A percentile compares a stretch with the other conserved stretches of the same genome.
Evolutionary conservation across 805 yeast species (phyloP).

Genomic region (Metschnikowia amazonensis): DNA sequence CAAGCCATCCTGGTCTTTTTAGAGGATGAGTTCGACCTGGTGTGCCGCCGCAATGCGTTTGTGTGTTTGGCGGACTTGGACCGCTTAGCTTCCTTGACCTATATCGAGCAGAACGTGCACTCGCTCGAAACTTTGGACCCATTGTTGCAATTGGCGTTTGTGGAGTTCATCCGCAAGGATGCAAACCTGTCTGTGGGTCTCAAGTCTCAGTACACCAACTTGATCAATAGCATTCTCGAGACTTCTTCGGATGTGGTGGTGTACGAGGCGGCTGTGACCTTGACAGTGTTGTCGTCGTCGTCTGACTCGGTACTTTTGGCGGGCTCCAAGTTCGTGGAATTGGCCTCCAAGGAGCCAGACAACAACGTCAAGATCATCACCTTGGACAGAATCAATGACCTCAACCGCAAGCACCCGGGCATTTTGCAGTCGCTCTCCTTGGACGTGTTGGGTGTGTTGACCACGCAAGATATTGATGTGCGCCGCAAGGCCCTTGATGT

Average conservation of each 20-base stretch:
- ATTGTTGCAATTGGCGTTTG: constrained; percentile 79
- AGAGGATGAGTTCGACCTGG: constrained; percentile 81
- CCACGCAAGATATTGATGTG: constrained; percentile 89
- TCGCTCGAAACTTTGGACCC: constrained; percentile 69
- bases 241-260: constrained; percentile 67
- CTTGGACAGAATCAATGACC: constrained; percentile 75
- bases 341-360: constrained; percentile 91
- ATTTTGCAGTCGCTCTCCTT: constrained; percentile 76
- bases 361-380: constrained; percentile 92
- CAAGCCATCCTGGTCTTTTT: constrained; percentile 73
- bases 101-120: constrained; percentile 66
- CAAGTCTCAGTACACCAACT: constrained; percentile 64
- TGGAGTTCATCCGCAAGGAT: constrained; percentile 88
- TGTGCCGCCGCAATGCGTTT: constrained; percentile 94
- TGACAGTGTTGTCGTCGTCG: constrained; percentile 55
- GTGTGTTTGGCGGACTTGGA: constrained; percentile 78
- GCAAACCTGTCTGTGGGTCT: constrained; percentile 48
- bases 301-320: constrained; percentile 71
- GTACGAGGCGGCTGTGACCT: constrained; percentile 87
- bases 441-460: constrained; percentile 80
- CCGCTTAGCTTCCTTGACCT: constrained; percentile 79
- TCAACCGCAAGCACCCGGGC: constrained; percentile 74
- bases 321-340: constrained; percentile 79
- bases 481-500: constrained; percentile 83
- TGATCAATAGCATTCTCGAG: constrained; percentile 71